Conservation (phyloP, 177 flowering plant genomes). For the Vitis hybrid region DNA sequence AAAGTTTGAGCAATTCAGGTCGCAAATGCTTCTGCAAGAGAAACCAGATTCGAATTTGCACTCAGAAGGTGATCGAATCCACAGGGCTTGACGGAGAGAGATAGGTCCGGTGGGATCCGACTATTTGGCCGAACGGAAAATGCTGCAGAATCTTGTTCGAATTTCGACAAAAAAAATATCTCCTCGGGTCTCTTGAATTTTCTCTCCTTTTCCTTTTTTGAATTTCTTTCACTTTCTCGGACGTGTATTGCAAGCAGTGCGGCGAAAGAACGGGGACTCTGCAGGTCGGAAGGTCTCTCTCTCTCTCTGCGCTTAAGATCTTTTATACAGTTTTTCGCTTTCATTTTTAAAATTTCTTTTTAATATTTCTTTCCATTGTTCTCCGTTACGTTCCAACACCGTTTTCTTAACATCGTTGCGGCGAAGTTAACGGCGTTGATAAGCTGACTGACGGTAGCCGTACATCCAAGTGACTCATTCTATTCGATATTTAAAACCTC, state of each 20-base stretch:
- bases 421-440: constrained; percentile 32
- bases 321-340: constrained; percentile 24
- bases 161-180: constrained; percentile 15
- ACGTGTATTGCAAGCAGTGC: constrained; percentile 9
- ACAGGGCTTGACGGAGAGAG: not conserved
- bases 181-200: not conserved
- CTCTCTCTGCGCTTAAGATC: constrained; percentile 19
- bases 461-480: too few species aligned
- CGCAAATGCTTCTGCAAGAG: constrained; percentile 8
- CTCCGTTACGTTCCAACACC: constrained; percentile 31
- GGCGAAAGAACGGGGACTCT: constrained; percentile 15
- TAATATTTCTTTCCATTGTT: constrained; percentile 1
- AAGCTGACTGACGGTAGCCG: not conserved
- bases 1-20: constrained; percentile 15
- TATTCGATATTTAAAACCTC: too few species aligned
- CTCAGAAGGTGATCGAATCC: constrained; percentile 9
- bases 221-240: not conserved
- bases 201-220: constrained; percentile 13
- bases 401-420: constrained; percentile 44
- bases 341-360: not conserved
- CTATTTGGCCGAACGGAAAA: constrained; percentile 7
- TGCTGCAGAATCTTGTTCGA: constrained; percentile 16
- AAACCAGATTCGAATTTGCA: not conserved
- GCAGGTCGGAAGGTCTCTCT: constrained; percentile 17
- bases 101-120: constrained; percentile 5